A percentile compares a stretch with the other conserved stretches of the same genome.
These are phyloP conservation scores for Spathaspora hagerdaliae DNA, from an alignment of 805 yeast species.

Conservation along the genomic window DNA sequence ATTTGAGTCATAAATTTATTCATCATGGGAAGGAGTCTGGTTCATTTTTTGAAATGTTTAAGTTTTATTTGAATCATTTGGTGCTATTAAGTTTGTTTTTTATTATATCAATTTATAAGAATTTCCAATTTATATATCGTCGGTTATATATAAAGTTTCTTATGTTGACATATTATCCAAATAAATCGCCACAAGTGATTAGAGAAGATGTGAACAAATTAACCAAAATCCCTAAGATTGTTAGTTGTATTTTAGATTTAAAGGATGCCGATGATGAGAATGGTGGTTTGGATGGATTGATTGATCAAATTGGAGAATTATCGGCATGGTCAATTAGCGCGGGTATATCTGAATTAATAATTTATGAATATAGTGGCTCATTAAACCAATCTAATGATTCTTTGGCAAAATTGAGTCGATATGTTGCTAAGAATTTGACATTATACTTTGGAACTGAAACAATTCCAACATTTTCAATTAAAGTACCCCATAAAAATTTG, in stretches of 20 bases:
- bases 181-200: constrained; percentile 79
- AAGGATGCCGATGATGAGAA: constrained; percentile 79
- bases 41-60: constrained; percentile 1
- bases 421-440: constrained; percentile 55
- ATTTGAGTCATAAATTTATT: constrained; percentile 3
- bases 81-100: constrained; percentile 51
- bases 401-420: constrained; percentile 50
- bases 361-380: constrained; percentile 78
- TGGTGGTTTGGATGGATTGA: constrained; percentile 81
- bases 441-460: constrained; percentile 70
- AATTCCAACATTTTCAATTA: constrained; percentile 59
- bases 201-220: constrained; percentile 75
- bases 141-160: constrained; percentile 52
- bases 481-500: constrained; percentile 64
- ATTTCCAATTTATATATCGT: constrained; percentile 49
- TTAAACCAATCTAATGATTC: constrained; percentile 38
- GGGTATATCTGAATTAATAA: constrained; percentile 67
- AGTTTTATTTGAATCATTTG: constrained; percentile 36
- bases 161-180: constrained; percentile 60
- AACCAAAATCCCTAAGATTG: constrained; percentile 69
- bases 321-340: constrained; percentile 86
- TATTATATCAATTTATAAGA: constrained; percentile 52
- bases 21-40: neutral
- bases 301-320: constrained; percentile 72
- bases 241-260: constrained; percentile 72